phyloP scores from a whole-genome alignment of 768 basidiomycete species.

The Amanita pseudoporphyria region DNA sequence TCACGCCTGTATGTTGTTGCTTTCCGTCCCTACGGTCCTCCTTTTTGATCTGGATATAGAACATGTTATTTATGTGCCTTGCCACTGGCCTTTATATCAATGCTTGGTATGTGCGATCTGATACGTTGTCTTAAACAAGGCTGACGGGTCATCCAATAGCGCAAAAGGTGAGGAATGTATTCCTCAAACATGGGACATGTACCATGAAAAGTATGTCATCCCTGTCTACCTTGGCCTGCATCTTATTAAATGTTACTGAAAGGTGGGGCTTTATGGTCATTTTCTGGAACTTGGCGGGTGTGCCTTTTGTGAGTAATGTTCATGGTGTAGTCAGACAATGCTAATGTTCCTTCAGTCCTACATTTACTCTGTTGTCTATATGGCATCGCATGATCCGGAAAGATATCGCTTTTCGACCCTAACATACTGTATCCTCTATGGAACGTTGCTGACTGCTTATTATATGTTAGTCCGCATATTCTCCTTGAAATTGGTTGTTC shows the following conservation, averaged over 20 bases:
- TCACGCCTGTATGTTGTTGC: constrained; percentile 56
- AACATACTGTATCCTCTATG: constrained; percentile 63
- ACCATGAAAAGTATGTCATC: constrained; percentile 81
- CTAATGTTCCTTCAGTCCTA: constrained; percentile 53
- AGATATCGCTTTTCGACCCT: constrained; percentile 80
- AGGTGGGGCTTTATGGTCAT: constrained; percentile 96
- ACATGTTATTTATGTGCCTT: constrained; percentile 94
- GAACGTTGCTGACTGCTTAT: constrained; percentile 74
- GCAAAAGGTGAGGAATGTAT: constrained; percentile 93
- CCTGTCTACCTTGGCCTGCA: neutral
- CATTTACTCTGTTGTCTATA: constrained; percentile 95
- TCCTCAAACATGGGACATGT: constrained; percentile 99
- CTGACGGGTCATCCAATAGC: constrained; percentile 25
- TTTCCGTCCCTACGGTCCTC: neutral
- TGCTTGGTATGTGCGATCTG: constrained; percentile 53
- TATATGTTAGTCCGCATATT: constrained; percentile 54
- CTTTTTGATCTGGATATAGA: constrained; percentile 33
- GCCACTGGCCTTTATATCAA: constrained; percentile 97
- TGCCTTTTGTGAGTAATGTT: constrained; percentile 62
- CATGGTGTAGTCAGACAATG: neutral
- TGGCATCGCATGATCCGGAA: constrained; percentile 88
- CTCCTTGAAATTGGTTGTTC: constrained; percentile 4
- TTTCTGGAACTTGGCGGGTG: constrained; percentile 95
- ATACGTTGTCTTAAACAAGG: neutral
- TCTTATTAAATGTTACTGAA: constrained; percentile 3